Evolutionary conservation across 78 protist species (phyloP), one percentile per base, ranked within the genome.

Genomic region (Protostelium mycophagum): DNA sequence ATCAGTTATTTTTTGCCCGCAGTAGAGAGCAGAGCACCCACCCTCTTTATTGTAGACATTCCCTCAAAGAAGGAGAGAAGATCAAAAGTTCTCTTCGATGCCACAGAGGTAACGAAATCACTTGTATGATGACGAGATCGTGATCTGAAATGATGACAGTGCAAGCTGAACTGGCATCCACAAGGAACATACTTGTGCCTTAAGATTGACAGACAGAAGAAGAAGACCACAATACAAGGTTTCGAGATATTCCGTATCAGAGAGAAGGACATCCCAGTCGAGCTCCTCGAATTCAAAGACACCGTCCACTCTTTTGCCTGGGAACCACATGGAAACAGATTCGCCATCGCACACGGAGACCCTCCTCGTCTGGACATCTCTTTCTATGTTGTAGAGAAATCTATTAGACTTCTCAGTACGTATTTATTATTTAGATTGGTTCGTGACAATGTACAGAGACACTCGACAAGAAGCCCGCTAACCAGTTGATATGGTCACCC

Each of bases 211-310:
- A 92, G 95, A 73, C 37, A n/a, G 85, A 84, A 39, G 35, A 92
- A 96, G 90, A 85, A 73, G 51, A 38, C 86, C 10, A 86, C 92
- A 28, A 36, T 87, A 63, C 85, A 91, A 31, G 39, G 34, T 28
- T 95, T 96, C 88, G 98, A 97, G 91, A 36, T 97, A 63, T 96
- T 97, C 97, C 95, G 97, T 36, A 83, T 95, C 91, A 91, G 94
- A 63, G 96, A 94, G 85, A 91, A 94, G 38, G 92, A 87, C 39
- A 36, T 96, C 23, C 96, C 98, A 34, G 91, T 94, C 63, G 97
- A 96, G 25, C 37, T 29, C 38, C 86, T 95, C 73, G 95, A 91
- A 84, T 36, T 96, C 38, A 25, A 86, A 5, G 36, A 34, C 63
- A 0, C 28, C 31, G 86, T 93, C 84, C 85, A 73, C 73, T 90